A percentile compares a stretch with the other conserved stretches of the same genome.
Conservation (phyloP, 2,329 filamentous ascomycete genomes). For the Coleophoma eucalyptorum region DNA sequence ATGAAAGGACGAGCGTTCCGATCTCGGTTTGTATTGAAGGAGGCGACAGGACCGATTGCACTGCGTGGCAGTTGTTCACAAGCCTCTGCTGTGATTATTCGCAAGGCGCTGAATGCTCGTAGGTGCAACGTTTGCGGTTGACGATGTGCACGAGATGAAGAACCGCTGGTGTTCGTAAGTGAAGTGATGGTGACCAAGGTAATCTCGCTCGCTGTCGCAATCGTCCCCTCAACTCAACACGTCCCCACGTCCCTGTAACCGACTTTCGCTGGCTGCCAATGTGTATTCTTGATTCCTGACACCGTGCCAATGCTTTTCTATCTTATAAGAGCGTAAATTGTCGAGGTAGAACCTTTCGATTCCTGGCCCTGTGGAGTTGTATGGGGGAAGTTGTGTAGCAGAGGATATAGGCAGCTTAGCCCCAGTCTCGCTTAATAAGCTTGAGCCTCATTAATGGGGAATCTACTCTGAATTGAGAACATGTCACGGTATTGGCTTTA, state of each 20-base stretch:
- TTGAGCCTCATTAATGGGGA: not conserved
- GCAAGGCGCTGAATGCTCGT: too few relatives aligned
- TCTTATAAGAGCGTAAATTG: not conserved
- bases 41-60: too few relatives aligned
- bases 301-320: not conserved
- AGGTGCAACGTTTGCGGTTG: too few relatives aligned
- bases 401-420: conserved; percentile 16
- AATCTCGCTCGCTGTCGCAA: not conserved
- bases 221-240: conserved; percentile 6
- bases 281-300: conserved; percentile 6
- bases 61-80: too few relatives aligned
- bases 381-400: conserved; percentile 15
- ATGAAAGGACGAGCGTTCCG: too few relatives aligned
- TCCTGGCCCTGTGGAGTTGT: conserved; percentile 20
- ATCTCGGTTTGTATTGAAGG: not conserved
- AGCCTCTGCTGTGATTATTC: too few relatives aligned
- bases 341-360: not conserved
- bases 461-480: too few relatives aligned
- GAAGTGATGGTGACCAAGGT: not conserved
- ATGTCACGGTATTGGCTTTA: too few relatives aligned
- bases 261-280: conserved; percentile 8
- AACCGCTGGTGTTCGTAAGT: too few relatives aligned
- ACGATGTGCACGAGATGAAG: too few relatives aligned
- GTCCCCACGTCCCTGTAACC: conserved; percentile 7
- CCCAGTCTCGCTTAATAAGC: conserved; percentile 16